phyloP scores from a whole-genome alignment of 2,329 filamentous ascomycete species.

The Parafenestella ontariensis region DNA sequence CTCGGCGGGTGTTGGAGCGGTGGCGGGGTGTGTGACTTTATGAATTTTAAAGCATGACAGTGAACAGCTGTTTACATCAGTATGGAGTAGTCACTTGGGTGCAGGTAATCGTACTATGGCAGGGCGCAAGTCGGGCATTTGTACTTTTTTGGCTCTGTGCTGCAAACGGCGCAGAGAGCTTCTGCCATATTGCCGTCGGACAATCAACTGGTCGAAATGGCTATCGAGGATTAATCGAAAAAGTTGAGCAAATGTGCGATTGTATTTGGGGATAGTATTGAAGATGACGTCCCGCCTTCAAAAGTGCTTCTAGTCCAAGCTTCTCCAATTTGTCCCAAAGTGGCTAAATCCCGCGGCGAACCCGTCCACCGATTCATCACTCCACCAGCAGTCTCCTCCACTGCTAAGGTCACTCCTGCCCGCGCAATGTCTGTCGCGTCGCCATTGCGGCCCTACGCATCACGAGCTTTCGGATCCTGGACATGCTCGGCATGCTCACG shows the following conservation, averaged over 20 bases:
- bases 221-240: background rate
- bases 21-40: constrained; percentile 31
- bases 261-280: background rate
- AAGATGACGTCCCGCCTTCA: constrained; percentile 8
- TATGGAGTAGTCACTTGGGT: background rate
- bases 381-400: constrained; percentile 16
- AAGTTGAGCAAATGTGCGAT: background rate
- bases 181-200: constrained; percentile 37
- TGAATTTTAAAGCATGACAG: constrained; percentile 41
- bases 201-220: background rate
- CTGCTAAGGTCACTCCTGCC: constrained; percentile 2
- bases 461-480: constrained; percentile 41
- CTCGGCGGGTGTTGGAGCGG: constrained; percentile 4
- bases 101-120: constrained; percentile 49
- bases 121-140: constrained; percentile 58
- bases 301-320: constrained; percentile 11
- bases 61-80: constrained; percentile 35
- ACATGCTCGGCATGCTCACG: constrained; percentile 48
- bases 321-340: constrained; percentile 22
- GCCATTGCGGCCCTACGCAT: constrained; percentile 24
- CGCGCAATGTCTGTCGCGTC: constrained; percentile 39
- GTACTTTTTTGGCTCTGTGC: constrained; percentile 55
- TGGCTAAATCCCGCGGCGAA: constrained; percentile 40
- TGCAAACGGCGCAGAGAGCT: constrained; percentile 53
- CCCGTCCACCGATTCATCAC: constrained; percentile 33